phyloP scores from a whole-genome alignment of 192 early-diverging fungal species.

The Podila horticola region DNA sequence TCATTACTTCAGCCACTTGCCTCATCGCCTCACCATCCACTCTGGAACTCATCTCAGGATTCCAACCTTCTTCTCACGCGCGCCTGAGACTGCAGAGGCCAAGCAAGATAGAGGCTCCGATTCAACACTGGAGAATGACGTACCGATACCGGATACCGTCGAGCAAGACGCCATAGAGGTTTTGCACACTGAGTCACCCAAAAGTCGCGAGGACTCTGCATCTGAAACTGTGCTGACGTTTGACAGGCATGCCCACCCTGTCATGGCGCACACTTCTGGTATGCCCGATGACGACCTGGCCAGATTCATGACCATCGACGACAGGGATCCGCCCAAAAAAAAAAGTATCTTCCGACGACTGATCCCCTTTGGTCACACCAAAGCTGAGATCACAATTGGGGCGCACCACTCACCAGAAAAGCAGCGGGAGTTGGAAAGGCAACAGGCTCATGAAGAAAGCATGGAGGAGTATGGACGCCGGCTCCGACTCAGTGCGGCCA shows the following conservation, averaged over 20 bases:
- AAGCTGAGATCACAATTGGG: neutral
- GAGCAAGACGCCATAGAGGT: too few relatives aligned
- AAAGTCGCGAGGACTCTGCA: too few relatives aligned
- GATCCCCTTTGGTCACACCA: neutral
- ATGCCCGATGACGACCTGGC: too few relatives aligned
- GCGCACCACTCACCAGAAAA: conserved; percentile 4
- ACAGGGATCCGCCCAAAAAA: neutral
- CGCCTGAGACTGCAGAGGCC: too few relatives aligned
- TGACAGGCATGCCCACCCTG: too few relatives aligned
- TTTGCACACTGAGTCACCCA: too few relatives aligned
- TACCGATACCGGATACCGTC: too few relatives aligned
- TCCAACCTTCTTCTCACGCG: conserved; percentile 1
- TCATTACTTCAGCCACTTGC: conserved; percentile 13
- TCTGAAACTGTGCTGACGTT: too few relatives aligned
- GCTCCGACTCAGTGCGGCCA: conserved; percentile 11
- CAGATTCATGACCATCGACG: neutral
- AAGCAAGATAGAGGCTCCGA: too few relatives aligned
- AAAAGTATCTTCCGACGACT: neutral
- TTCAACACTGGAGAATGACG: too few relatives aligned
- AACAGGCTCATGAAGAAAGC: conserved; percentile 20
- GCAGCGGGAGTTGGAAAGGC: conserved; percentile 13
- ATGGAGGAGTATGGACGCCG: conserved; percentile 28
- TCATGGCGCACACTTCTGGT: too few relatives aligned
- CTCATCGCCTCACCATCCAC: neutral
- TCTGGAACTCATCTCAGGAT: neutral